Percentiles rank a stretch among this genome's conserved stretches.
Conservation (phyloP, 108 stramenopile species). For the Pseudonitzschia multistriata region DNA sequence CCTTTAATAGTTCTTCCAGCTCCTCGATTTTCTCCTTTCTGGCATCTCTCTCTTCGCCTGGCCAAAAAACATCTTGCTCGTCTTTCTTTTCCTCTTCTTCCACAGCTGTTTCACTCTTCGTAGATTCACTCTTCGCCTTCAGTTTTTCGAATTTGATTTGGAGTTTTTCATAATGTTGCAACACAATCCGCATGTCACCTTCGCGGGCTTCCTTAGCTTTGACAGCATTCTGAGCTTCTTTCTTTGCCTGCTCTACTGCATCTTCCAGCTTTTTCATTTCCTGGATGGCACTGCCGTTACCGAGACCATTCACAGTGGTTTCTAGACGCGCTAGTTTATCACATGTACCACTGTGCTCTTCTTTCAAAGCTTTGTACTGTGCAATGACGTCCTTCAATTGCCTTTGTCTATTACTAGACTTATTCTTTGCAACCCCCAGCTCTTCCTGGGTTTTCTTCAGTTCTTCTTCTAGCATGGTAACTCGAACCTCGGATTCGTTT, state of each 20-base stretch:
- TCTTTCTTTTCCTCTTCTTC: conserved; percentile 11
- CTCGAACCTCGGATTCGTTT: conserved; percentile 16
- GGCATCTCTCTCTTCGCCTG: background rate
- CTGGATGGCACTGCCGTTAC: background rate
- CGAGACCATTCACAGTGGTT: background rate
- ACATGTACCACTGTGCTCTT: conserved; percentile 10
- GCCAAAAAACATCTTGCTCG: background rate
- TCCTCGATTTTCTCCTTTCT: conserved; percentile 7
- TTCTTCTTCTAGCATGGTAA: conserved; percentile 18
- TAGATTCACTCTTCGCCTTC: background rate
- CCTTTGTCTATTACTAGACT: conserved; percentile 3
- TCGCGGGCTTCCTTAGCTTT: conserved; percentile 19
- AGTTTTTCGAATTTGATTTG: conserved; percentile 10
- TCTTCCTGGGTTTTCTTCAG: conserved; percentile 4
- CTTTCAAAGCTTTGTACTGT: conserved; percentile 30
- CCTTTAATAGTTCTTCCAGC: conserved; percentile 2
- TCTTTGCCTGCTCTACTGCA: conserved; percentile 9
- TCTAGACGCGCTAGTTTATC: conserved; percentile 17
- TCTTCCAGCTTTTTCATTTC: conserved; percentile 26
- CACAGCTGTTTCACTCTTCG: background rate
- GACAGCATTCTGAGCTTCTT: conserved; percentile 5
- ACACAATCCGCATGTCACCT: conserved; percentile 21
- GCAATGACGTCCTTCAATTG: conserved; percentile 28
- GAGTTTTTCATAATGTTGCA: conserved; percentile 27
- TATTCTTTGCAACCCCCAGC: conserved; percentile 13